Base-by-base conservation (phyloP, 768 basidiomycete species). In the Dendrothele bispora region DNA sequence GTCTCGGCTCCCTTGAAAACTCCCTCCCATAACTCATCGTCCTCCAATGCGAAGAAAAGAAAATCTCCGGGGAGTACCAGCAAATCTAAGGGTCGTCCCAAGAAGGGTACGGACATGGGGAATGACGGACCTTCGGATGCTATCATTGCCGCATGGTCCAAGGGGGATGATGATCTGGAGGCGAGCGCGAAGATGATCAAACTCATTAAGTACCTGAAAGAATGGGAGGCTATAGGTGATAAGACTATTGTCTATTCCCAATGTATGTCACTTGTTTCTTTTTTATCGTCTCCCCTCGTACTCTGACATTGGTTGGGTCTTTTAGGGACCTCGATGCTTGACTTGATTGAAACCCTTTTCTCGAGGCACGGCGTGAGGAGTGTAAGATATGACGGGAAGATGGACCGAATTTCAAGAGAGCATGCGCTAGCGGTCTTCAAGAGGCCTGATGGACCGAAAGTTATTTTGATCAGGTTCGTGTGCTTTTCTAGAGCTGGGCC, bases 241-340 rank as follows among this genome's bases (percentile, higher is more conserved):
- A 88, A 88, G 71, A 79, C 78, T 4, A 86, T 88, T 27, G 71
- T 76, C 34, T 88, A 82, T 62, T 85, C 83, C 5, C 86, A 88
- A 61, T 88, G 84, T 84, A 49, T 41, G 78, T 60, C 17, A 15
- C 30, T 39, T 17, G 5, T 39, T 25, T 20, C 26, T 44, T 39
- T 2, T 2, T 25, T 7, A 4, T 3, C 6, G 43, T 12, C 46
- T 14, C 24, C 15, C 18, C 26, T 34, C 14, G 39, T 12, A 11
- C 25, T 10, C 25, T 34, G 34, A 14, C 43, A 43, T n/a, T n/a
- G n/a, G n/a, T n/a, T n/a, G n/a, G n/a, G n/a, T n/a, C n/a, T n/a
- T n/a, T n/a, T 46, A 86, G 84, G 85, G 85, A 88, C 85, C 0
- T 82, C 82, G 1, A 84, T 86, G 80, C 73, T 88, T 27, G 80